Evolutionary conservation across 1,284 basidiomycete species (phyloP), one percentile per base, ranked within the genome.

Genomic region (Macrocystidia cucumis): DNA sequence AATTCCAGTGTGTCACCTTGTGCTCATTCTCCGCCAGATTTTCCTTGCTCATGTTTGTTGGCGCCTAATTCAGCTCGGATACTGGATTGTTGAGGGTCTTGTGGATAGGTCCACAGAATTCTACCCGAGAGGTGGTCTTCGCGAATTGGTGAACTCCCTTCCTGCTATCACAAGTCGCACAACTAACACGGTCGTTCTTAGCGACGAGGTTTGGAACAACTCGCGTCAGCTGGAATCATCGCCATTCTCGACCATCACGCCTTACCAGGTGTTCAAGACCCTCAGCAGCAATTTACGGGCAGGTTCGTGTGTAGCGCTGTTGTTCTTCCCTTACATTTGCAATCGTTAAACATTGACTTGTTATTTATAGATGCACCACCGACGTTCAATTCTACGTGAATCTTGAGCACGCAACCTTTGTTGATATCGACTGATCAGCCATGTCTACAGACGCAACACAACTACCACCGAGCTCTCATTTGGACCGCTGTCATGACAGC

Each of bases 401-500:
- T n/a, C n/a, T n/a, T n/a, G 31, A 16, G 7, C 12, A 25, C 17
- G 31, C 34, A 41, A 9, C 9, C n/a, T 16, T 16, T 5, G 19
- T 16, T 16, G n/a, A 16, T 4, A 12, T n/a, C 29, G 4, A 29
- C 14, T 21, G 22, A 38, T 38, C 41, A 30, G 44, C 18, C 14
- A 36, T 13, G 28, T 21, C 16, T 27, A 5, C 38, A 84, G 81
- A 84, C 76, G 1, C 59, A 64, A 3, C 60, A 71, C 34, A 88
- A 88, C 49, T 88, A 84, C 44, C 68, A 75, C 36, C 76, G 84
- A 4, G 85, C 84, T 7, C 60, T 88, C 32, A 59, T 78, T 18
- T 88, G 85, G 84, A 75, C 81, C 0, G 76, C 75, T 9, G 78
- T 87, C 17, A 85, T 88, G 78, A 79, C 85, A 0, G 55, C 69